A percentile compares a stretch with the other conserved stretches of the same genome.
These are phyloP conservation scores for Carex cristatella DNA, from an alignment of 176 grass and related monocot species.

Conservation along the genomic window DNA sequence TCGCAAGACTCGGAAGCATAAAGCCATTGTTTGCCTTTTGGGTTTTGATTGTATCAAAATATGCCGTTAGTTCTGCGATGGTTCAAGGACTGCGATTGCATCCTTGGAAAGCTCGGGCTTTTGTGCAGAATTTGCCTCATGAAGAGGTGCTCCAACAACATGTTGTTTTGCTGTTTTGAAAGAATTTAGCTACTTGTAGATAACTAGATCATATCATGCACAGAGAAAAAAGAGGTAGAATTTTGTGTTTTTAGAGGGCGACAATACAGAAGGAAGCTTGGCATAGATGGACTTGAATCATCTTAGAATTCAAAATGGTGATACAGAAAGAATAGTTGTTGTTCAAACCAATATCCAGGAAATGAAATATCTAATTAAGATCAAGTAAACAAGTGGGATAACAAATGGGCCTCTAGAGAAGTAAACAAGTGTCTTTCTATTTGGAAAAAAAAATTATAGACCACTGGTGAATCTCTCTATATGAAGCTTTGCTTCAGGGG, in stretches of 20 bases:
- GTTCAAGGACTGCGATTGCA: slow-evolving; percentile 20
- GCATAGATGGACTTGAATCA: neutral
- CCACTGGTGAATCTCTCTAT: slow-evolving; percentile 4
- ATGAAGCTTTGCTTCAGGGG: neutral
- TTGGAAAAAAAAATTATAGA: slow-evolving; percentile 11
- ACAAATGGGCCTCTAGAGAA: neutral
- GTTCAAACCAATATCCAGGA: neutral
- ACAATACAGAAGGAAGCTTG: neutral
- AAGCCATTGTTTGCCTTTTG: slow-evolving; percentile 15
- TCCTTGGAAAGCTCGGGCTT: neutral
- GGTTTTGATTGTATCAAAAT: neutral
- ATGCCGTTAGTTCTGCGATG: neutral
- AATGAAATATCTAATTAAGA: neutral
- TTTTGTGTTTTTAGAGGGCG: neutral
- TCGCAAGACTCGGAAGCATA: slow-evolving; percentile 12
- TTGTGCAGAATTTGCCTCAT: neutral
- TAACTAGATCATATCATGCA: neutral
- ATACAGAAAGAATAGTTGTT: neutral
- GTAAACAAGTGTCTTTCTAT: slow-evolving; percentile 12
- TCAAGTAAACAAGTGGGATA: neutral
- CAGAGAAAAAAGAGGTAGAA: neutral
- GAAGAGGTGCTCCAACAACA: neutral
- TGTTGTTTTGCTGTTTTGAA: neutral
- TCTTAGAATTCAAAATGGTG: neutral
- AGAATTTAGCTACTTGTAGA: neutral